Base-by-base conservation (phyloP, 495 filamentous ascomycete genomes). In the Penicillium maclennaniae region DNA sequence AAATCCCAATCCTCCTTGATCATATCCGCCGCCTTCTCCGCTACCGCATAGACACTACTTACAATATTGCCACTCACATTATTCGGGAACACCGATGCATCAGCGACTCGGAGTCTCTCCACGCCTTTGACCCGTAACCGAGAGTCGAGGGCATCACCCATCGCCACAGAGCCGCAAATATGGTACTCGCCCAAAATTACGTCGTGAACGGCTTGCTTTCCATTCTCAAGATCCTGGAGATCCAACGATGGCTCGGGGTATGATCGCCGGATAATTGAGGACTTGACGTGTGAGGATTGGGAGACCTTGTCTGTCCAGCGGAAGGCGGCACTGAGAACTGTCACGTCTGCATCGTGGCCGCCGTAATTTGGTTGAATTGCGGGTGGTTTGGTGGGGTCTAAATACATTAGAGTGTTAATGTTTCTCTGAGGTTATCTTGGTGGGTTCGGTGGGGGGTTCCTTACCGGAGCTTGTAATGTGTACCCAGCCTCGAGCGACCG, bases 121-220 rank as follows among this genome's bases (percentile, higher is more conserved):
- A 79, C 74, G 0, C 76, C 77, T 51, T 79, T 71, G 14, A 82
- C 76, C 37, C 60, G 60, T 46, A 82, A 58, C 6, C 64, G 55
- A 9, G 64, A 64, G 42, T 83, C 78, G 0, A 84, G 72, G 7
- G 82, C 81, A 6, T 72, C 73, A 4, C 79, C 78, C 76, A 85
- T 78, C 1, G 79, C 75, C 53, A 77, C 81, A 0, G 81, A 83
- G 1, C 83, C 81, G 10, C 75, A 51, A 16, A 63, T 41, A 28
- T 68, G 63, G 34, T 64, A 60, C 28, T 64, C 51, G n/a, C 57
- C 55, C 14, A 46, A 16, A 10, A 61, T 23, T 2, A 25, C 9
- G 21, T 67, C 56, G 10, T 54, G 59, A 1, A 67, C 59, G 0
- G 51, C 56, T 19, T 60, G 23, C 25, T 48, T 54, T n/a, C 53